Percentiles rank a stretch among this genome's conserved stretches.
Conservation (phyloP, 371 early-diverging fungal species). For the Syncephalastrum monosporum region DNA sequence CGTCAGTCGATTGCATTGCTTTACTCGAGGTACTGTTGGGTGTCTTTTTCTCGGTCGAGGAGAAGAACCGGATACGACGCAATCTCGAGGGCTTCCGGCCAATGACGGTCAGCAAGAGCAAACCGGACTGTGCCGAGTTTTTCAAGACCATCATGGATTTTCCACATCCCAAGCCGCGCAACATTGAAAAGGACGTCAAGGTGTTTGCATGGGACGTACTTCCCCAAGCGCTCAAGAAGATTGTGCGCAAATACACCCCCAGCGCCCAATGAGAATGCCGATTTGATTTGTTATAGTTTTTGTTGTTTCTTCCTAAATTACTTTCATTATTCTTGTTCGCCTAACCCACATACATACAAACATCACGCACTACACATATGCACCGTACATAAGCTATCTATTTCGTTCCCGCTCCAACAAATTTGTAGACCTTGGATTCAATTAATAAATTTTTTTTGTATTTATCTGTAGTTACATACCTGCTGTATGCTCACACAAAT, state of each 20-base stretch:
- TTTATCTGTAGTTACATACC: too few relatives aligned
- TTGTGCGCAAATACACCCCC: constrained; percentile 64
- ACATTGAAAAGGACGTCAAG: constrained; percentile 87
- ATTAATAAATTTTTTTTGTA: too few relatives aligned
- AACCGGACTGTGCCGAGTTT: constrained; percentile 70
- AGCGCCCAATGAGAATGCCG: not conserved
- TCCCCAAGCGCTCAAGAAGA: constrained; percentile 65
- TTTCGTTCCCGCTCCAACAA: too few relatives aligned
- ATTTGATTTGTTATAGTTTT: too few relatives aligned
- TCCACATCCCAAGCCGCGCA: constrained; percentile 81
- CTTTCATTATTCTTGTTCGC: too few relatives aligned
- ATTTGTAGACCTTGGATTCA: too few relatives aligned
- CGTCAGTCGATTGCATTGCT: constrained; percentile 80
- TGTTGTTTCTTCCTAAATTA: too few relatives aligned
- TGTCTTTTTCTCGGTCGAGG: constrained; percentile 77
- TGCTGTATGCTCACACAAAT: too few relatives aligned
- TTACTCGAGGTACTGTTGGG: constrained; percentile 74
- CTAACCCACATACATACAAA: too few relatives aligned
- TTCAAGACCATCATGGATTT: constrained; percentile 83
- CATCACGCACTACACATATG: too few relatives aligned
- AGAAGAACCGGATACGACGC: constrained; percentile 84
- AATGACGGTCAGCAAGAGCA: constrained; percentile 75
- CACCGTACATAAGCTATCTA: too few relatives aligned
- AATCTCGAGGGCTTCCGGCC: constrained; percentile 84
- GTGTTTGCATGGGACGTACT: constrained; percentile 77